Evolutionary conservation across 2,329 filamentous ascomycete genomes (phyloP), one percentile per base, ranked within the genome.

Genomic region (Pseudogymnoascus sp.): DNA sequence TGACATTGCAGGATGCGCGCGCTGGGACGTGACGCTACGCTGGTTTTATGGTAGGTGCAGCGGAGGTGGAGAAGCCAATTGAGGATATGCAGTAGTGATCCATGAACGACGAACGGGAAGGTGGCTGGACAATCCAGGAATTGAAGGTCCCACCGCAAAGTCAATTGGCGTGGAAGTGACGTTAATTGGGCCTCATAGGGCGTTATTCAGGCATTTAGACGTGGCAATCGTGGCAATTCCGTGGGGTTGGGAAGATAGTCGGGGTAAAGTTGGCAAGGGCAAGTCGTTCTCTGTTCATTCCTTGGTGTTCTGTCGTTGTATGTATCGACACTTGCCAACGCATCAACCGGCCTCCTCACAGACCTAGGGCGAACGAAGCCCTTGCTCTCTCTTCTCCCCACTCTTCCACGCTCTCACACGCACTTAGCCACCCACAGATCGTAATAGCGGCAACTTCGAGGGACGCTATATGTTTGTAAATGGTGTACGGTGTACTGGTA

Each of bases 11-110:
- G 42, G 42, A 51, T 51, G 42, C 42, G 42, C 13, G 42, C 42
- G 42, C 25, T 51, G 42, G 42, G 42, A 51, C 42, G 42, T 51
- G 42, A 51, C 42, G 42, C 42, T 51, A 51, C 42, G 42, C 42
- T 51, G 42, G 25, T 51, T 31, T 51, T 51, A 51, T 51, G 42
- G 8, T 51, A 51, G 42, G 42, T 51, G 42, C 42, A 51, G 42
- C 42, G 42, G 42, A 51, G 42, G 42, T 51, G 42, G 42, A 51
- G 42, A 51, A 51, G 25, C 42, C 25, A 51, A 51, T 51, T 51
- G 42, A 51, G 42, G 42, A 51, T 51, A 51, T 51, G 25, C 42
- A 31, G 42, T 51, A 51, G 42, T 51, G 42, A 8, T 51, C 42
- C 42, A 51, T 51, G 42, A 51, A 51, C 42, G 42, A 51, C 25